phyloP scores from a whole-genome alignment of 1,139 yeast species.

The Suhomyces chickasaworum region DNA sequence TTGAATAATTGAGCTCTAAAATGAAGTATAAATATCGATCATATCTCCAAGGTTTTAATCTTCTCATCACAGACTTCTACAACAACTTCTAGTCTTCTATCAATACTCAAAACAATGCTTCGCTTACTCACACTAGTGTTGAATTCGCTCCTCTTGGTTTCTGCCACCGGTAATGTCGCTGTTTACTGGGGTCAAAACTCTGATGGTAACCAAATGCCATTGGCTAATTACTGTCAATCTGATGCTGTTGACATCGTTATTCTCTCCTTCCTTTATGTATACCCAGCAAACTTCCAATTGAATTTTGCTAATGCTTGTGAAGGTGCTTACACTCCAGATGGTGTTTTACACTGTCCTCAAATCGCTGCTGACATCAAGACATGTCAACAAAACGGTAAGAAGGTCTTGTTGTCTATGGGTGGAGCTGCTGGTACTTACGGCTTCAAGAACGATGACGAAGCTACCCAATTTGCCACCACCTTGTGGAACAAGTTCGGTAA shows the following conservation, averaged over 20 bases:
- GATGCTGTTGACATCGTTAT: constrained; percentile 71
- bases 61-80: not conserved
- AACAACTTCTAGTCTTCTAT: constrained; percentile 7
- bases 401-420: constrained; percentile 79
- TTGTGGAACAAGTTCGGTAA: constrained; percentile 84
- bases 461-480: constrained; percentile 66
- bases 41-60: not conserved
- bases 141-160: constrained; percentile 9
- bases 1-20: not conserved
- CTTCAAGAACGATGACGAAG: constrained; percentile 62
- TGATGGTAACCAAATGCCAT: constrained; percentile 64
- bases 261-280: constrained; percentile 67
- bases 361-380: constrained; percentile 75
- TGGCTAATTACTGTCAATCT: constrained; percentile 69
- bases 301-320: constrained; percentile 74
- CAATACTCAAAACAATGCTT: constrained; percentile 5
- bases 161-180: constrained; percentile 46
- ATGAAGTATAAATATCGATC: not conserved
- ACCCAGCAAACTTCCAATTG: constrained; percentile 52
- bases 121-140: constrained; percentile 10
- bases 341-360: constrained; percentile 59
- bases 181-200: constrained; percentile 93
- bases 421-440: constrained; percentile 86
- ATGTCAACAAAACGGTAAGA: constrained; percentile 80
- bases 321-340: constrained; percentile 50